Evolutionary conservation across 129 eudicot genomes (phyloP), one percentile per base, ranked within the genome.

Genomic region (Tanacetum coccineum): DNA sequence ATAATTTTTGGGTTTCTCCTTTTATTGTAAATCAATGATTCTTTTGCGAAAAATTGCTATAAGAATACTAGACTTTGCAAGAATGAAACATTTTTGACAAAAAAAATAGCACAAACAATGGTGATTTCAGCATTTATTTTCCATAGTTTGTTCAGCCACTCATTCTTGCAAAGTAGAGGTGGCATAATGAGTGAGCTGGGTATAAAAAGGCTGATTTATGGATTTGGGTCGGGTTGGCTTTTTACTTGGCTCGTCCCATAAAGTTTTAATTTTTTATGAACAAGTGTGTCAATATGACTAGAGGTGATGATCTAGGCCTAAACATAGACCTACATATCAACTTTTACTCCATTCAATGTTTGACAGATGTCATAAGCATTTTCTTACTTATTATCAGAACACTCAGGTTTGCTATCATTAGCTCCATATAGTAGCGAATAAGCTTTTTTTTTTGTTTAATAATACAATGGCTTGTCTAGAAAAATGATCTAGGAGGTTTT

Each of bases 1-100:
- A 14, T 32, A 32, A 2, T 28, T 59, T 6, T 59, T n/a, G n/a
- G n/a, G 25, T 28, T 3, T 51, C 15, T 47, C 10, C 5, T 17
- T 4, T 50, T 55, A 12, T 15, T 66, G 25, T 22, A 22, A 22
- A 22, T 0, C 2, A 22, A 22, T 22, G 25, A 0, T 22, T 22
- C 25, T 22, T 22, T 22, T 45, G 67, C 70, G n/a, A 28, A 18
- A 32, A 17, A 67, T 4, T 59, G 9, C 15, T 50, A 44, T 4
- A 51, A 30, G 13, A 55, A 19, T 21, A 46, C 62, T 62, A 19
- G 14, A 62, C 40, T 32, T 61, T 13, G 18, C 68, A 48, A 28
- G 40, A 60, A 47, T 71, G 52, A 71, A 50, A 13, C 39, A 49
- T 19, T 28, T 36, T 62, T 59, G 76, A 70, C 17, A 60, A 30